A percentile compares a stretch with the other conserved stretches of the same genome.
These are phyloP conservation scores for Bipolaris gigantea DNA, from an alignment of 2,329 filamentous ascomycete species.

Conservation along the genomic window DNA sequence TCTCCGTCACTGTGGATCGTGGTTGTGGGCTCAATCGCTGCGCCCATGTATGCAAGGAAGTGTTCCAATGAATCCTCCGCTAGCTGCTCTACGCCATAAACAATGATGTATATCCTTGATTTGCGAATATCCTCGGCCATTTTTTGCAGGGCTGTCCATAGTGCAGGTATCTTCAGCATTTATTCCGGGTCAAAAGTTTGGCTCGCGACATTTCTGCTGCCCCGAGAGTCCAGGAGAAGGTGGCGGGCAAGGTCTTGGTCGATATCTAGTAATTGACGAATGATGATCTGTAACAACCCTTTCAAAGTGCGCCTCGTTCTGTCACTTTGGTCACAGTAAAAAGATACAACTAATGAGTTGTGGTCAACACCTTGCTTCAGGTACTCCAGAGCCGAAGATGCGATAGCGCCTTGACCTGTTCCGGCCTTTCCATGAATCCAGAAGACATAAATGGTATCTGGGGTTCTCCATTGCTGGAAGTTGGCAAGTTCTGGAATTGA, in stretches of 20 bases:
- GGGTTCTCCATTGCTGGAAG: constrained; percentile 19
- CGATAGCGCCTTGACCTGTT: constrained; percentile 23
- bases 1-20: constrained; percentile 3
- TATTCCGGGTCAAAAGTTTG: constrained; percentile 23
- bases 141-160: constrained; percentile 25
- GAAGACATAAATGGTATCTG: constrained; percentile 12
- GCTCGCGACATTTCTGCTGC: constrained; percentile 18
- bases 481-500: constrained; percentile 17
- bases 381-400: constrained; percentile 23
- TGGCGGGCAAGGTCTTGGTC: constrained; percentile 25
- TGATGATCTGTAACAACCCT: constrained; percentile 20
- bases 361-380: constrained; percentile 7
- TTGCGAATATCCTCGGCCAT: constrained; percentile 16
- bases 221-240: constrained; percentile 24
- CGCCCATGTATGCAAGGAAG: constrained; percentile 18
- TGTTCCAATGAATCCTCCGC: constrained; percentile 21
- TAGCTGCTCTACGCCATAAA: constrained; percentile 26
- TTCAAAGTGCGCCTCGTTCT: constrained; percentile 19
- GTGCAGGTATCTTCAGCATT: constrained; percentile 15
- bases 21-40: neutral
- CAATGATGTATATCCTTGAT: constrained; percentile 20
- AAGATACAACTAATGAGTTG: constrained; percentile 20
- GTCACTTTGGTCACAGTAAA: constrained; percentile 29
- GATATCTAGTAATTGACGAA: constrained; percentile 23
- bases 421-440: constrained; percentile 31